These are phyloP conservation scores for Xylariaceae sp. DNA, from an alignment of 2,329 filamentous ascomycete genomes.

Conservation along the genomic window DNA sequence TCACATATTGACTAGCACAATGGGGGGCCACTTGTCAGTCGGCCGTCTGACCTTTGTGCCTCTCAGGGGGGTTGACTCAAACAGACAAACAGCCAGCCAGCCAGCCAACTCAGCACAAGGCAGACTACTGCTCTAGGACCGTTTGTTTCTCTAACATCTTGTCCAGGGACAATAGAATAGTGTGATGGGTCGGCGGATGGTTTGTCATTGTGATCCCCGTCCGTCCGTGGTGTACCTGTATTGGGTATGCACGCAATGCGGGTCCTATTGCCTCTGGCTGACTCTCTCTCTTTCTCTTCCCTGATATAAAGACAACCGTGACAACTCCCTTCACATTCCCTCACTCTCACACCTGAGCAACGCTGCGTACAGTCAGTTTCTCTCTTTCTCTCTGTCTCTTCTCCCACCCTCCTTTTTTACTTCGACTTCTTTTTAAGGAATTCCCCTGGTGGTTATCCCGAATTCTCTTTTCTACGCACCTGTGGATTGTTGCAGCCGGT, in stretches of 20 bases:
- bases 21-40: neutral
- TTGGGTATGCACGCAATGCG: too few relatives aligned
- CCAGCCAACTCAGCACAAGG: neutral
- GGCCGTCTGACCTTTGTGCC: slow-evolving; percentile 5
- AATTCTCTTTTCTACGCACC: slow-evolving; percentile 6
- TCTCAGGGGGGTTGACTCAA: slow-evolving; percentile 6
- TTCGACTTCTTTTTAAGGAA: slow-evolving; percentile 6
- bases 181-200: neutral
- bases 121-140: too few relatives aligned
- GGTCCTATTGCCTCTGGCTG: too few relatives aligned
- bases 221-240: too few relatives aligned
- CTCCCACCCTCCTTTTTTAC: neutral
- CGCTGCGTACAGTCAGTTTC: slow-evolving; percentile 2
- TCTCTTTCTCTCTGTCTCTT: slow-evolving; percentile 2
- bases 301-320: too few relatives aligned
- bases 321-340: slow-evolving; percentile 10
- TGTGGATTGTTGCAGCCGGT: slow-evolving; percentile 17
- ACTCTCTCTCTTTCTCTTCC: too few relatives aligned
- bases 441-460: slow-evolving; percentile 14
- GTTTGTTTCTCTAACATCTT: neutral
- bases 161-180: neutral
- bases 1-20: slow-evolving; percentile 6
- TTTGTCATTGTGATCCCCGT: too few relatives aligned
- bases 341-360: slow-evolving; percentile 14
- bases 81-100: slow-evolving; percentile 4